Evolutionary conservation across 495 filamentous ascomycete genomes (phyloP).

Genomic region (Cudoniella acicularis): DNA sequence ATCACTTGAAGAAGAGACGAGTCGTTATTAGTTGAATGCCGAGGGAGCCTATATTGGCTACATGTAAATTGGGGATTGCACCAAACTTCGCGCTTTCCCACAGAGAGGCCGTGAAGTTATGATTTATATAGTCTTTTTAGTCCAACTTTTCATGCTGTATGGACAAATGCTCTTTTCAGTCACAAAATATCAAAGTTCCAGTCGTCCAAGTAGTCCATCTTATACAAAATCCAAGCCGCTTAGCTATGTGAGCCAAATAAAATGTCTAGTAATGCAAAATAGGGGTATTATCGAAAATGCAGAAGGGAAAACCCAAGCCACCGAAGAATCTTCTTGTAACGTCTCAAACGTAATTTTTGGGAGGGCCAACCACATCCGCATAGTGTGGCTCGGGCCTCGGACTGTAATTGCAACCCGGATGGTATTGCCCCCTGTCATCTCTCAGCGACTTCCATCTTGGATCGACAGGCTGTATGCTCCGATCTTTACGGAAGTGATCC

Average conservation of each 20-base stretch:
- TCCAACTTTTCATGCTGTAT: neutral
- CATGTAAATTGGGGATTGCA: no score
- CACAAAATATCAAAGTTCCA: no score
- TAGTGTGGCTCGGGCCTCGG: neutral
- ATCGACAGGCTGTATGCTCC: neutral
- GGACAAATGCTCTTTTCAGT: no score
- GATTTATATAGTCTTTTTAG: neutral
- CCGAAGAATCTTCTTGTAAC: neutral
- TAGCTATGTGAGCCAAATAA: no score
- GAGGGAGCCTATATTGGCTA: no score
- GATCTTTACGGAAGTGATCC: constrained; percentile 15
- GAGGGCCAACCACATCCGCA: neutral
- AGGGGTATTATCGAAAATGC: neutral
- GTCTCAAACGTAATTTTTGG: neutral
- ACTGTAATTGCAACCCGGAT: neutral
- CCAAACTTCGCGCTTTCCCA: neutral
- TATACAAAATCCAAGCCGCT: no score
- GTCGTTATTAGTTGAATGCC: no score
- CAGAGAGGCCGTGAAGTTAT: neutral
- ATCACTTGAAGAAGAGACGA: no score
- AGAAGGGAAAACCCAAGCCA: neutral
- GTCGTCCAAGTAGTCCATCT: no score
- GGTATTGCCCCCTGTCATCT: neutral
- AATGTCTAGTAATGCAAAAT: no score
- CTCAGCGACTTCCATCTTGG: neutral